Evolutionary conservation across 768 basidiomycete species (phyloP).

Genomic region (Cystofilobasidium ferigula): DNA sequence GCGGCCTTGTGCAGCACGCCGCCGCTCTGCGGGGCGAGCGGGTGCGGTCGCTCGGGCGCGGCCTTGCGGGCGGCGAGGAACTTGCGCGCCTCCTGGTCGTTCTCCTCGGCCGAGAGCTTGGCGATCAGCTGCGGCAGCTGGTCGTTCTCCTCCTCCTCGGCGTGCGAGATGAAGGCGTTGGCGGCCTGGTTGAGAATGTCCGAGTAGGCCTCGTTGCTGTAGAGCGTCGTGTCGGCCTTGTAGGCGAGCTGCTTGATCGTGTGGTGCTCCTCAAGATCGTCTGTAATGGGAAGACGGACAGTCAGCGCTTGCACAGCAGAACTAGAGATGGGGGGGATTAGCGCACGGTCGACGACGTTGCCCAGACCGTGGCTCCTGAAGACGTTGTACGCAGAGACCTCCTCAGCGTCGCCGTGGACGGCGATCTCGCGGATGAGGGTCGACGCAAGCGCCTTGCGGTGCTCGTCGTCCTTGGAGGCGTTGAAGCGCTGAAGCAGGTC

Average conservation of each 20-base stretch:
- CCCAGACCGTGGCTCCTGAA: not conserved
- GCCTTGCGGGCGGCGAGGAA: slow-evolving; percentile 15
- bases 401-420: slow-evolving; percentile 25
- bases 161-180: slow-evolving; percentile 23
- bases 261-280: slow-evolving; percentile 20
- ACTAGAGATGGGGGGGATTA: not conserved
- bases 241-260: slow-evolving; percentile 19
- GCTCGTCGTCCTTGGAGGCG: not conserved
- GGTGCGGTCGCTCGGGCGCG: slow-evolving; percentile 26
- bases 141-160: slow-evolving; percentile 19
- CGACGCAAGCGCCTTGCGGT: not conserved
- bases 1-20: slow-evolving; percentile 23
- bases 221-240: slow-evolving; percentile 18
- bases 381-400: slow-evolving; percentile 4
- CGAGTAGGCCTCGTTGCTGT: slow-evolving; percentile 5
- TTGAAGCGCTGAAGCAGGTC: slow-evolving; percentile 1
- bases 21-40: slow-evolving; percentile 24
- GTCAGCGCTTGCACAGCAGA: too few relatives aligned
- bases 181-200: slow-evolving; percentile 18
- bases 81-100: slow-evolving; percentile 14
- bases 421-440: slow-evolving; percentile 26
- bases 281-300: too few relatives aligned
- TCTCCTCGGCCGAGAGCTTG: slow-evolving; percentile 24
- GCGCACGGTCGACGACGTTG: not conserved
- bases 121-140: not conserved